Evolutionary conservation across 2,329 filamentous ascomycete genomes (phyloP).

Genomic region (Coleophoma crateriformis): DNA sequence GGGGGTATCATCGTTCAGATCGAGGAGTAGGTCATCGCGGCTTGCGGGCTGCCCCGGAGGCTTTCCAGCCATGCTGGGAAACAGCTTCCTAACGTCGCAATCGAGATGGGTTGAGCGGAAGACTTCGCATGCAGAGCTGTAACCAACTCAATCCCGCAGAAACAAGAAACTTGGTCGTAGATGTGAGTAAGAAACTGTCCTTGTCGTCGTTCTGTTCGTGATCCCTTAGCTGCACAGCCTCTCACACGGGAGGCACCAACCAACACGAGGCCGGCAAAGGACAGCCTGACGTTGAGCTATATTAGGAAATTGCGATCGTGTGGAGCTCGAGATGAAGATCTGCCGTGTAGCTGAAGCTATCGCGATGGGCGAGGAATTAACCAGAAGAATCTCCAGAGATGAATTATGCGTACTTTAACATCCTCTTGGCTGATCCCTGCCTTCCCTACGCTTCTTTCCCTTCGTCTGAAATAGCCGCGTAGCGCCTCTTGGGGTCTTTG

Average conservation of each 20-base stretch:
- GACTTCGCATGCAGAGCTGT: not conserved
- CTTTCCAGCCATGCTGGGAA: constrained; percentile 54
- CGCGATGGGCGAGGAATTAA: no score
- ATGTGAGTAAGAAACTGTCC: not conserved
- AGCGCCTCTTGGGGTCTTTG: no score
- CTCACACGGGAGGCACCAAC: not conserved
- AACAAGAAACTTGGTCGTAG: not conserved
- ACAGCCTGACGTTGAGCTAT: not conserved
- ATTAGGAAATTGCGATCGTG: not conserved
- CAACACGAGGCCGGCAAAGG: constrained; percentile 1
- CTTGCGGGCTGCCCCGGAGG: constrained; percentile 44
- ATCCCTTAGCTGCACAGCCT: constrained; percentile 9
- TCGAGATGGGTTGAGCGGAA: constrained; percentile 11
- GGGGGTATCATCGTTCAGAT: constrained; percentile 66
- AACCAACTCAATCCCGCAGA: no score
- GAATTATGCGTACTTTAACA: not conserved
- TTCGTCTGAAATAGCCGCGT: not conserved
- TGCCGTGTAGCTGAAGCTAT: no score
- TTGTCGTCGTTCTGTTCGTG: not conserved
- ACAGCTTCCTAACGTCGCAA: constrained; percentile 20
- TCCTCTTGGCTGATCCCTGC: not conserved
- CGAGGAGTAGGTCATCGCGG: constrained; percentile 60
- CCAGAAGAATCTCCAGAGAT: no score
- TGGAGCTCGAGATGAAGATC: no score
- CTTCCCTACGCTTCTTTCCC: not conserved